These are phyloP conservation scores for Hanseniaspora clermontiae DNA, from an alignment of 805 yeast genomes.

Conservation along the genomic window DNA sequence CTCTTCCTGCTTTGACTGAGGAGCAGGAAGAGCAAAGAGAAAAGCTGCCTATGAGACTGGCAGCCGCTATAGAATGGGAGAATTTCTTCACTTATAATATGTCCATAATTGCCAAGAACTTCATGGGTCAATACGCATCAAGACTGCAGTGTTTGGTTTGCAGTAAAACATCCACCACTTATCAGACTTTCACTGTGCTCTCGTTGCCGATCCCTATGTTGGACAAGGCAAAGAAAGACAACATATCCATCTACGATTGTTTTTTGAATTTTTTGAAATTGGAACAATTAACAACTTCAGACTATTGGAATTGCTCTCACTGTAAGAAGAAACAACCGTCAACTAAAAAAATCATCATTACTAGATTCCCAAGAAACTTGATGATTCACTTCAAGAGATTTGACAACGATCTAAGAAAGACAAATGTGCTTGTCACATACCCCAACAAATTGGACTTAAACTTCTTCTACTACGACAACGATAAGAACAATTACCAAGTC, in stretches of 20 bases:
- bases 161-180: slow-evolving; percentile 68
- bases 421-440: slow-evolving; percentile 55
- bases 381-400: slow-evolving; percentile 82
- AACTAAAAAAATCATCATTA: slow-evolving; percentile 55
- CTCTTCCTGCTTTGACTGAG: slow-evolving; percentile 39
- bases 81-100: slow-evolving; percentile 66
- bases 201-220: slow-evolving; percentile 64
- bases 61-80: slow-evolving; percentile 87
- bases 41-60: slow-evolving; percentile 57
- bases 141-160: slow-evolving; percentile 63
- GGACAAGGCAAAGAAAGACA: slow-evolving; percentile 20
- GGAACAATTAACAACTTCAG: slow-evolving; percentile 62
- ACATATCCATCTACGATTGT: slow-evolving; percentile 43
- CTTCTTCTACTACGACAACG: slow-evolving; percentile 51
- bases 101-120: slow-evolving; percentile 65
- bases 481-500: slow-evolving; percentile 12
- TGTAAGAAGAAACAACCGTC: slow-evolving; percentile 56
- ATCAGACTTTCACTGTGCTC: slow-evolving; percentile 66
- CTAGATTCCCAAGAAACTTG: slow-evolving; percentile 64
- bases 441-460: slow-evolving; percentile 58
- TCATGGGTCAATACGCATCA: slow-evolving; percentile 84
- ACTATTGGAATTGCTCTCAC: slow-evolving; percentile 72
- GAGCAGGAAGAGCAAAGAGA: slow-evolving; percentile 68
- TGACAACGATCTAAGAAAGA: slow-evolving; percentile 34
- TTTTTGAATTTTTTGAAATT: slow-evolving; percentile 63